Percentiles rank a stretch among this genome's conserved stretches.
Evolutionary conservation across 1,139 yeast species (phyloP).

Genomic region (Protomyces gravidus): DNA sequence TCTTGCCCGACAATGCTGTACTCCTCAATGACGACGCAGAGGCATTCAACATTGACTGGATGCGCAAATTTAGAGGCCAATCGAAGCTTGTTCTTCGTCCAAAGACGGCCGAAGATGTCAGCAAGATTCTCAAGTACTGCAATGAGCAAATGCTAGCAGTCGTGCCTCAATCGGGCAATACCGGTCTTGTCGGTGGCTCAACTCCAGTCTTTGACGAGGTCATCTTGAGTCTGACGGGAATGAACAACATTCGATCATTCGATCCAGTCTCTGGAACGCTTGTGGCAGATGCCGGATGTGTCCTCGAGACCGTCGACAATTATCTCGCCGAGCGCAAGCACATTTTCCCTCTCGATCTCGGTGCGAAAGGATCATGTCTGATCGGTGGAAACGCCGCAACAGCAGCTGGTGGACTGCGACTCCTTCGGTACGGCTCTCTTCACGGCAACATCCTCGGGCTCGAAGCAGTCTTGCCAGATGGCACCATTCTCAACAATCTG

Average conservation of each 20-base stretch:
- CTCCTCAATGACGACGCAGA: constrained; percentile 59
- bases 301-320: constrained; percentile 79
- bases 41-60: constrained; percentile 87
- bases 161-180: constrained; percentile 97
- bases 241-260: constrained; percentile 77
- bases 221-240: constrained; percentile 59
- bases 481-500: constrained; percentile 73
- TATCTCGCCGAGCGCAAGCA: constrained; percentile 74
- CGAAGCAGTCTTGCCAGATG: constrained; percentile 88
- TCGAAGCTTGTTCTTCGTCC: constrained; percentile 81
- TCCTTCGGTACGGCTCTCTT: constrained; percentile 82
- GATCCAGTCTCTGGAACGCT: constrained; percentile 79
- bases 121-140: constrained; percentile 74
- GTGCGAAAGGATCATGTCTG: constrained; percentile 96
- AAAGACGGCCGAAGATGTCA: constrained; percentile 71
- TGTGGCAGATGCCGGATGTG: constrained; percentile 86
- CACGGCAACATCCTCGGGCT: constrained; percentile 90
- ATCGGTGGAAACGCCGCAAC: constrained; percentile 96
- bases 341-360: constrained; percentile 89
- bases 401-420: constrained; percentile 90
- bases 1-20: constrained; percentile 50
- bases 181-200: constrained; percentile 94
- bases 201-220: constrained; percentile 91
- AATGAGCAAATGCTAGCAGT: constrained; percentile 73
- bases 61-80: constrained; percentile 89